These are phyloP conservation scores for Flaveria floridana DNA, from an alignment of 140 eudicot genomes.

Conservation along the genomic window DNA sequence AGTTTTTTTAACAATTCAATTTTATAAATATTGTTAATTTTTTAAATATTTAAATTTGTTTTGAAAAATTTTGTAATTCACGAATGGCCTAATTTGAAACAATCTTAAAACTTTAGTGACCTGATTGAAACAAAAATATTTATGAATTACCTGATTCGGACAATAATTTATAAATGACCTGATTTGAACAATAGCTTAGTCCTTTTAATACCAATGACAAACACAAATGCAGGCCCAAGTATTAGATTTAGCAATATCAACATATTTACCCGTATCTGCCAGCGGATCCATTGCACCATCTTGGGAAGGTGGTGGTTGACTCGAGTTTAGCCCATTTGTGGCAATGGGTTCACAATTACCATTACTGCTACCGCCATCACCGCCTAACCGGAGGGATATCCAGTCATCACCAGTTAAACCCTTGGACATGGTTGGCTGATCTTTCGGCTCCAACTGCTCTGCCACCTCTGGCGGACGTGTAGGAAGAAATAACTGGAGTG, in stretches of 20 bases:
- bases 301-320: slow-evolving; percentile 42
- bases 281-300: slow-evolving; percentile 48
- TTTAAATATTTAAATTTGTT: too few species aligned
- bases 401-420: slow-evolving; percentile 71
- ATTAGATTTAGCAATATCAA: not conserved
- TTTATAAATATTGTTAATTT: too few species aligned
- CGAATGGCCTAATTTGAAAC: too few species aligned
- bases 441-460: slow-evolving; percentile 41
- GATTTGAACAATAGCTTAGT: not conserved
- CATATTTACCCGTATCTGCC: slow-evolving; percentile 34
- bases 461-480: slow-evolving; percentile 63
- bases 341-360: slow-evolving; percentile 44
- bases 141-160: too few species aligned
- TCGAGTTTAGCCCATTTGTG: slow-evolving; percentile 43
- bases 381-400: slow-evolving; percentile 89
- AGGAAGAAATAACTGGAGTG: slow-evolving; percentile 88
- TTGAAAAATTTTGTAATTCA: too few species aligned
- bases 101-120: too few species aligned
- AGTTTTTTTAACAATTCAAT: too few species aligned
- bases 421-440: slow-evolving; percentile 54
- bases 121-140: too few species aligned
- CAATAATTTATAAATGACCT: too few species aligned
- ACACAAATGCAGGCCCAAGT: not conserved
- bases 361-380: slow-evolving; percentile 49
- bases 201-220: not conserved